Percentiles rank a stretch among this genome's conserved stretches.
These are phyloP conservation scores for Biscutella auriculata DNA, from an alignment of 441 rosid species.

Conservation along the genomic window DNA sequence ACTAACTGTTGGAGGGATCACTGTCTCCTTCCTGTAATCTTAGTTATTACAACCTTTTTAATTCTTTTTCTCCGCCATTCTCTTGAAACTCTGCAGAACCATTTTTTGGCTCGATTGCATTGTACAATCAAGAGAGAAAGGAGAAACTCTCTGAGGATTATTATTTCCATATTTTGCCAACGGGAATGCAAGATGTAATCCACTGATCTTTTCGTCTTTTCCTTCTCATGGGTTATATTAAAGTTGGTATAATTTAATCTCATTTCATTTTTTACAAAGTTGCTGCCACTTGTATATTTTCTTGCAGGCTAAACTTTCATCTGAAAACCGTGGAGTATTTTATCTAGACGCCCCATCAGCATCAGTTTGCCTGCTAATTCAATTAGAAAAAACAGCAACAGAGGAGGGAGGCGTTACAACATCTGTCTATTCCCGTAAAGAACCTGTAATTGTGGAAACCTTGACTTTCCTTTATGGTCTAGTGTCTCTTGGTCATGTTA, in stretches of 20 bases:
- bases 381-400: conserved; percentile 87
- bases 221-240: neutral
- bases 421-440: conserved; percentile 97
- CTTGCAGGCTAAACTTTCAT: conserved; percentile 50
- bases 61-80: conserved; percentile 13
- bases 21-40: conserved; percentile 1
- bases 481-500: neutral
- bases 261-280: neutral
- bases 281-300: conserved; percentile 9
- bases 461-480: conserved; percentile 1
- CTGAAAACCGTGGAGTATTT: conserved; percentile 73
- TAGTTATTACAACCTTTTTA: neutral
- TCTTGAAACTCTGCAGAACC: conserved; percentile 58
- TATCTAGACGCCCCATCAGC: conserved; percentile 93
- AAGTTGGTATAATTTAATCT: neutral
- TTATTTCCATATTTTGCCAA: conserved; percentile 60
- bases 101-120: conserved; percentile 84
- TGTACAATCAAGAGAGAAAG: conserved; percentile 87
- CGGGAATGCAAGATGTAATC: conserved; percentile 82
- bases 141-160: conserved; percentile 94
- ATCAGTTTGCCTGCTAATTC: conserved; percentile 80
- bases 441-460: conserved; percentile 56
- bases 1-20: neutral
- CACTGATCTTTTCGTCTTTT: conserved; percentile 2
- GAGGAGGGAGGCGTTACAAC: conserved; percentile 94